Conservation (phyloP, 2,329 filamentous ascomycete species). For the Xylariaceae sp. region DNA sequence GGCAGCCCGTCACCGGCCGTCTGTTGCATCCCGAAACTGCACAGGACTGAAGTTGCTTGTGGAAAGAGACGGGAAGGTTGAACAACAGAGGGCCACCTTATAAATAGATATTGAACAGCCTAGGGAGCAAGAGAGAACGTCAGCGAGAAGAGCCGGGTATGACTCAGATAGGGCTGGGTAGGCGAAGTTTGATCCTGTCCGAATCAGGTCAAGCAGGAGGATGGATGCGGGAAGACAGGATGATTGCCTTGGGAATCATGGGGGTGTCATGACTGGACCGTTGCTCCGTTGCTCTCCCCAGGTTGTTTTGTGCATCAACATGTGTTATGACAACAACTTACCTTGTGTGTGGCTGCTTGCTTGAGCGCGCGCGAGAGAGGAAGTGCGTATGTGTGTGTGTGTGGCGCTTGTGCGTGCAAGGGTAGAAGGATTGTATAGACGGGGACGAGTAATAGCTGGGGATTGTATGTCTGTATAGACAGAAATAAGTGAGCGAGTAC, state of each 20-base stretch:
- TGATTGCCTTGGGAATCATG: constrained; percentile 1
- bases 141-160: constrained; percentile 3
- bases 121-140: background rate
- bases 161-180: background rate
- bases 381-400: background rate
- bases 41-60: constrained; percentile 1
- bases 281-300: too few species aligned
- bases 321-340: background rate
- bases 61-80: constrained; percentile 1
- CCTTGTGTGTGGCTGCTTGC: background rate
- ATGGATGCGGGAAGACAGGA: constrained; percentile 1
- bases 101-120: background rate
- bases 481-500: too few species aligned
- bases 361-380: too few species aligned
- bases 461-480: too few species aligned
- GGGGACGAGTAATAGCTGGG: background rate
- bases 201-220: constrained; percentile 1
- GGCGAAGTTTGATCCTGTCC: constrained; percentile 4
- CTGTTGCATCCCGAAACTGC: constrained; percentile 19
- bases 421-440: background rate
- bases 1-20: constrained; percentile 21
- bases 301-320: background rate
- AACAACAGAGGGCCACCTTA: constrained; percentile 1
- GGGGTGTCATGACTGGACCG: too few species aligned
- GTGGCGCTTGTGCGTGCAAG: background rate